Base-by-base conservation (phyloP, 768 basidiomycete species). In the Xerocomus potaroensis region DNA sequence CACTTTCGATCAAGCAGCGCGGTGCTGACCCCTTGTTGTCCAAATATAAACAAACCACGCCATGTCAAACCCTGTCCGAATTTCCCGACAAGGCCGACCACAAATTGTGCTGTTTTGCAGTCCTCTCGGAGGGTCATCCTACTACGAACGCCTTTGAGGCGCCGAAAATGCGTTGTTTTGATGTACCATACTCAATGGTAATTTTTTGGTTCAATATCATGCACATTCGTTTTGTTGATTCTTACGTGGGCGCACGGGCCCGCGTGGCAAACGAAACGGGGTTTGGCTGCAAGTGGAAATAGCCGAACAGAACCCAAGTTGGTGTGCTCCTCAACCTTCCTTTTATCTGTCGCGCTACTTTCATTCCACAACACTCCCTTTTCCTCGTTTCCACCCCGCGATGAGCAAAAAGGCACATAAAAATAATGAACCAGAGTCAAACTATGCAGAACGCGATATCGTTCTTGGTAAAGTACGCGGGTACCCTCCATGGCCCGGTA, bases 401-500 rank as follows among this genome's bases (percentile, higher is more conserved):
- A 74, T 74, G 70, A 72, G 66, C 70, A 82, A 80, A 74, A 83
- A 82, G 70, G 64, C 65, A 41, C 53, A 67, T 37, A 70, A 72
- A 61, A 63, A 68, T 34, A 61, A 55, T 30, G 63, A 76, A 54
- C 63, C 68, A 54, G 63, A 62, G 51, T 63, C 72, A 11, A 71
- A 72, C 37, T 95, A 88, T 65, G 75, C 76, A 19, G 62, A 77
- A 45, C 83, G 87, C 68, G 93, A 98, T 61, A 74, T 92, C 56
- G 91, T 98, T 31, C 80, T 97, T 50, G 92, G 80, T 21, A 94
- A 95, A 74, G 72, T 99, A 64, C 90, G 89, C 71, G 96, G 95
- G 9, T 97, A 75, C 71, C 92, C 96, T 2, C 77, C 87, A 4
- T 99, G 96, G 96, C 96, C 93, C 45, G 91, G 83, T 64, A 87